These are phyloP conservation scores for Moniliophthora roreri DNA, from an alignment of 1,284 basidiomycete species.

Conservation along the genomic window DNA sequence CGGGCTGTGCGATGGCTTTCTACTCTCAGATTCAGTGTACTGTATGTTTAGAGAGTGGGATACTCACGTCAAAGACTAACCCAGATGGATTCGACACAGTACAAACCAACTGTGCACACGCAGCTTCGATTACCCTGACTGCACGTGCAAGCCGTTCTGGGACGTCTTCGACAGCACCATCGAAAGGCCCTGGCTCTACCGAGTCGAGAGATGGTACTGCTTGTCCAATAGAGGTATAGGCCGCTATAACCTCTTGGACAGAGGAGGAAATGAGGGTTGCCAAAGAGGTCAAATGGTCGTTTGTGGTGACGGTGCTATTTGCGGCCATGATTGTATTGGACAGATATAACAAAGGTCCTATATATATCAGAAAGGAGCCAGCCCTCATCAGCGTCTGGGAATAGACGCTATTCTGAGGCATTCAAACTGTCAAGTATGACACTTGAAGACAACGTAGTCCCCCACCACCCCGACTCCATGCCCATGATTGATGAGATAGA, in stretches of 20 bases:
- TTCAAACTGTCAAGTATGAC: too few relatives aligned
- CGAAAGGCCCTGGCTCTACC: conserved; percentile 16
- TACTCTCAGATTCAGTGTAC: not conserved
- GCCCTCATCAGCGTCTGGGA: too few relatives aligned
- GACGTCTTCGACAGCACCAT: conserved; percentile 10
- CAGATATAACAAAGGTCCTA: too few relatives aligned
- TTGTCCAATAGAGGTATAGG: conserved; percentile 15
- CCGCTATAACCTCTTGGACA: conserved; percentile 16
- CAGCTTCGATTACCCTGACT: conserved; percentile 22
- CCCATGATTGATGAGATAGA: too few relatives aligned
- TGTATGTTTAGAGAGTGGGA: not conserved
- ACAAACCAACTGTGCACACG: conserved; percentile 22
- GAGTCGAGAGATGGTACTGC: conserved; percentile 17
- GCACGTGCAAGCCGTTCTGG: conserved; percentile 13
- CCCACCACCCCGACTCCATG: too few relatives aligned
- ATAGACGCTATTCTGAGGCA: too few relatives aligned
- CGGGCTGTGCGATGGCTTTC: conserved; percentile 14
- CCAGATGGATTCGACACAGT: conserved; percentile 22
- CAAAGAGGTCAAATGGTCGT: conserved; percentile 4
- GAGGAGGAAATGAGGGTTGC: conserved; percentile 16
- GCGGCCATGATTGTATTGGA: too few relatives aligned
- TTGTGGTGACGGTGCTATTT: too few relatives aligned
- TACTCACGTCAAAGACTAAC: conserved; percentile 23
- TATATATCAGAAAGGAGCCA: too few relatives aligned
- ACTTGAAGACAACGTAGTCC: too few relatives aligned